phyloP scores from a whole-genome alignment of 1,139 yeast genomes.

The Magnusiomyces tetraspermus region DNA sequence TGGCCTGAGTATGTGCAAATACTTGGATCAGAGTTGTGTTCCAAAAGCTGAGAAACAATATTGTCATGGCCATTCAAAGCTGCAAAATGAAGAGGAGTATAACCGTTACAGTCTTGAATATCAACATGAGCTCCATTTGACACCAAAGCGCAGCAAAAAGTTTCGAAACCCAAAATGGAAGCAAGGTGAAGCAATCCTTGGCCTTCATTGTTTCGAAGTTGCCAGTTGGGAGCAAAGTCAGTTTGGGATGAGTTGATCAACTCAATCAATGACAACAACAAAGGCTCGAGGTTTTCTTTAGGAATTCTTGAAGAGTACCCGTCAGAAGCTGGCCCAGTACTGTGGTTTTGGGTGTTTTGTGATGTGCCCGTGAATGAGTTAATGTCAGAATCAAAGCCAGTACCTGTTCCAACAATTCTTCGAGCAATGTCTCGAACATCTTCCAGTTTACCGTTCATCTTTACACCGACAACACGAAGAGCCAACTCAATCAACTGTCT shows the following conservation, averaged over 20 bases:
- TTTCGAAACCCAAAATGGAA: constrained; percentile 54
- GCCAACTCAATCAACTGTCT: constrained; percentile 83
- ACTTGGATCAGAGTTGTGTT: constrained; percentile 53
- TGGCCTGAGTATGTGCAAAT: constrained; percentile 46
- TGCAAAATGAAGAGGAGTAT: constrained; percentile 76
- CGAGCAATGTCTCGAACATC: constrained; percentile 84
- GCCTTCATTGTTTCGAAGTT: constrained; percentile 62
- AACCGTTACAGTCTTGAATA: constrained; percentile 60
- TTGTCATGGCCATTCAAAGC: constrained; percentile 58
- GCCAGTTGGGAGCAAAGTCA: constrained; percentile 54
- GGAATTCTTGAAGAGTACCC: constrained; percentile 15
- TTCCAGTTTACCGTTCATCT: constrained; percentile 85
- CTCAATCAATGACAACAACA: constrained; percentile 55
- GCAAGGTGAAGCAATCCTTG: constrained; percentile 79
- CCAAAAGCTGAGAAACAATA: constrained; percentile 44
- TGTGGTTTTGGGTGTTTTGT: background rate
- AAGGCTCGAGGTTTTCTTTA: constrained; percentile 48
- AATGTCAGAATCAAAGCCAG: constrained; percentile 13
- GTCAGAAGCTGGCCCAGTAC: too few relatives aligned
- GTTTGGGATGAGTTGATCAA: constrained; percentile 54
- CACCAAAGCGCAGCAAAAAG: constrained; percentile 50
- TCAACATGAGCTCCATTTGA: constrained; percentile 69
- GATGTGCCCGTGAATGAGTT: constrained; percentile 3
- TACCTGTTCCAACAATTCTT: constrained; percentile 45
- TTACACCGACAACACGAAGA: constrained; percentile 79